Conservation (phyloP, 2,329 filamentous ascomycete genomes). For the Ciborinia camelliae region DNA sequence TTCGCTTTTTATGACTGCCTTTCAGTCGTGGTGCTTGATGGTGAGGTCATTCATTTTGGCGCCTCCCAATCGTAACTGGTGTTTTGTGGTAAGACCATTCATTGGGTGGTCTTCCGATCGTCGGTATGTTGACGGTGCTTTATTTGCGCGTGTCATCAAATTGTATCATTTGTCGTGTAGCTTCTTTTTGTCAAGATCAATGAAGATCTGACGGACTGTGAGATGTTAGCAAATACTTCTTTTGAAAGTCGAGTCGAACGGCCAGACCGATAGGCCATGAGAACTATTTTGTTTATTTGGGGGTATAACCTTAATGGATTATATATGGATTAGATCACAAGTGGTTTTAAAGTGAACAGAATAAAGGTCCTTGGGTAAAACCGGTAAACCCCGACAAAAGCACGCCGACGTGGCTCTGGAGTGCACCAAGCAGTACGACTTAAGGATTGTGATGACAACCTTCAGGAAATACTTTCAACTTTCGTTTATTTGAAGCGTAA, state of each 20-base stretch:
- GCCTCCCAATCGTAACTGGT: too few relatives aligned
- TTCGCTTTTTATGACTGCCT: background rate
- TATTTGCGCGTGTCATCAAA: too few relatives aligned
- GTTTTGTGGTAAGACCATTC: too few relatives aligned
- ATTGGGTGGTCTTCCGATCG: too few relatives aligned
- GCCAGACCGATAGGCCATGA: background rate
- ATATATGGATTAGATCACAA: background rate
- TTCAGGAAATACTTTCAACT: background rate
- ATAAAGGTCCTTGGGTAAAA: too few relatives aligned
- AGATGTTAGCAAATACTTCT: background rate
- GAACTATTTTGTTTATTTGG: background rate
- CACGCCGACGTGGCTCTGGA: background rate
- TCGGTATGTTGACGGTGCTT: too few relatives aligned
- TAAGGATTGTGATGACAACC: background rate
- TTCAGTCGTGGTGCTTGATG: background rate
- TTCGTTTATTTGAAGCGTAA: background rate
- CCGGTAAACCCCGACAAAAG: too few relatives aligned
- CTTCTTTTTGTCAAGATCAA: too few relatives aligned
- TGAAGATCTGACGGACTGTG: too few relatives aligned
- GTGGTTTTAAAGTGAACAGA: background rate
- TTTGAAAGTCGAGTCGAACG: background rate
- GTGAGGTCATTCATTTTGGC: too few relatives aligned
- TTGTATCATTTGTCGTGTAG: too few relatives aligned
- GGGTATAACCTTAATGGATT: accelerated
- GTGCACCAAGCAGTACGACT: background rate